These are phyloP conservation scores for Ilex paraguariensis DNA, from an alignment of 305 asterid species.

Conservation along the genomic window DNA sequence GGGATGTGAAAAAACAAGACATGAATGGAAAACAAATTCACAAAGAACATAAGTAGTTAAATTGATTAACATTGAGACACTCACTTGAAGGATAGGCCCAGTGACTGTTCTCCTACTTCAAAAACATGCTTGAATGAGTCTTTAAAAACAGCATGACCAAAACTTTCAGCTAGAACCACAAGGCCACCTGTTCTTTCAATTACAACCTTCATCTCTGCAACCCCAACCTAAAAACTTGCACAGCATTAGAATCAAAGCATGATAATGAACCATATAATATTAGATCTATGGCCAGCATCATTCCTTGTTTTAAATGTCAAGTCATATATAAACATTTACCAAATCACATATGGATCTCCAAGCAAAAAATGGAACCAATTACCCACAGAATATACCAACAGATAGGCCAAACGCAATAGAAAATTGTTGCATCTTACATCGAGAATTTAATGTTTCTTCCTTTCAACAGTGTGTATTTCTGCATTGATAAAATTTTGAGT, in stretches of 20 bases:
- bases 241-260: constrained; percentile 13
- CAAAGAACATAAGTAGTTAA: not conserved
- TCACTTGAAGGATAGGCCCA: constrained; percentile 94
- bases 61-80: constrained; percentile 23
- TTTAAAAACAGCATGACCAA: constrained; percentile 98
- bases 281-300: too few species aligned
- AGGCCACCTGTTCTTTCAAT: constrained; percentile 97
- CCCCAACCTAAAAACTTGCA: constrained; percentile 68
- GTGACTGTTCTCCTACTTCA: constrained; percentile 88
- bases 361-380: too few species aligned
- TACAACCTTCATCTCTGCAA: constrained; percentile 98
- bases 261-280: not conserved
- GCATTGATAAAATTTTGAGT: too few species aligned
- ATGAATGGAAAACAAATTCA: not conserved
- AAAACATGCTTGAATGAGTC: constrained; percentile 84
- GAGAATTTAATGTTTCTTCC: too few species aligned
- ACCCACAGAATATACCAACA: too few species aligned
- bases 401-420: too few species aligned
- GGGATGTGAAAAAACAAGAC: not conserved
- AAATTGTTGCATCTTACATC: too few species aligned
- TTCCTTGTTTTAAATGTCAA: too few species aligned
- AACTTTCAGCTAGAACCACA: constrained; percentile 94
- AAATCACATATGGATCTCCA: too few species aligned
- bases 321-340: too few species aligned
- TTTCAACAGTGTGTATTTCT: too few species aligned